These are phyloP conservation scores for Fusarium sp. DNA, from an alignment of 2,329 filamentous ascomycete genomes.

Conservation along the genomic window DNA sequence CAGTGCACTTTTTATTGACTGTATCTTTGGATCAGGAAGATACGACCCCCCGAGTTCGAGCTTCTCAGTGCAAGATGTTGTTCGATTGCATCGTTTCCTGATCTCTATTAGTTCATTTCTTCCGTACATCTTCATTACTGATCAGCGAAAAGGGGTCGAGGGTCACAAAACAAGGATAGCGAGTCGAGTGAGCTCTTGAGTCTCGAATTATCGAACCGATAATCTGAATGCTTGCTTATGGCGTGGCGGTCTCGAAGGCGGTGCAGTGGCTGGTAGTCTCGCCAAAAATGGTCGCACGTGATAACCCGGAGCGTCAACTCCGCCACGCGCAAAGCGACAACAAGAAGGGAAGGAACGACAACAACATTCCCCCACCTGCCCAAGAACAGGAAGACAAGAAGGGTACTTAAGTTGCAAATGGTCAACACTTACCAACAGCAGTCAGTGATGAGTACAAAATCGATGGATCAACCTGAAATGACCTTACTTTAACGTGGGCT, in stretches of 20 bases:
- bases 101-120: background rate
- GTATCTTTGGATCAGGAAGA: background rate
- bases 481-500: too few relatives aligned
- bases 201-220: fast-evolving
- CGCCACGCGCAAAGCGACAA: too few relatives aligned
- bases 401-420: background rate
- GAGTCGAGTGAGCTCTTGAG: fast-evolving
- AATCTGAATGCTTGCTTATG: fast-evolving
- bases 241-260: background rate
- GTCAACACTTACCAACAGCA: background rate
- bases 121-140: fast-evolving
- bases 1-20: background rate
- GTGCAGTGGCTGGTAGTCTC: background rate
- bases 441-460: background rate
- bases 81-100: background rate
- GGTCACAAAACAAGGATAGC: fast-evolving
- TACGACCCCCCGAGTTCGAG: fast-evolving
- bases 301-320: background rate
- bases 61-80: fast-evolving
- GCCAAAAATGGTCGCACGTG: background rate
- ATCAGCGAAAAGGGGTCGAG: fast-evolving
- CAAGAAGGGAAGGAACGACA: background rate
- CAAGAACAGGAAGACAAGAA: background rate
- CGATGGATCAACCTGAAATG: too few relatives aligned
- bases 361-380: background rate